Conservation (phyloP, 208 protist species). For the Wallacemonas sp. region DNA sequence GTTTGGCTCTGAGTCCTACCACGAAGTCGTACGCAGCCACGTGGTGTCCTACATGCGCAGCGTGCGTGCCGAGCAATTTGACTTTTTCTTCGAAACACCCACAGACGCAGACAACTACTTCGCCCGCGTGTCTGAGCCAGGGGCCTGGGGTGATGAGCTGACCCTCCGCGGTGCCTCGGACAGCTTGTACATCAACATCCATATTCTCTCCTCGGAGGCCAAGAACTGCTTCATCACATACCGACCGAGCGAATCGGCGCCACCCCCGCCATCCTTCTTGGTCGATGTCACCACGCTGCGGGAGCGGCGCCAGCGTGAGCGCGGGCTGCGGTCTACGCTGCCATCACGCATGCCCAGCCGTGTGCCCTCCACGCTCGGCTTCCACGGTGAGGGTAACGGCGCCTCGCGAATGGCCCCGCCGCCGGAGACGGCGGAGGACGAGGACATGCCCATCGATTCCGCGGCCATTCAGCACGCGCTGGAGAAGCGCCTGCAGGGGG, state of each 20-base stretch:
- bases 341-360: neutral
- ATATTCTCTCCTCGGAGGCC: conserved; percentile 81
- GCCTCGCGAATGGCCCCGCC: no score
- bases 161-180: conserved; percentile 83
- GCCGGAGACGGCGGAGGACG: no score
- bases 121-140: conserved; percentile 41
- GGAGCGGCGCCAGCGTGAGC: conserved; percentile 8
- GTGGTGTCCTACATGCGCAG: conserved; percentile 85
- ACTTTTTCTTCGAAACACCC: conserved; percentile 75
- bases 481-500: conserved; percentile 47
- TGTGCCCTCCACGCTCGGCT: neutral
- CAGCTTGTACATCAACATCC: conserved; percentile 81
- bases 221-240: conserved; percentile 85
- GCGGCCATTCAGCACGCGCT: conserved; percentile 57
- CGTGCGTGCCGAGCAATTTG: conserved; percentile 60
- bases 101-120: conserved; percentile 73
- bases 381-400: neutral
- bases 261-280: conserved; percentile 64
- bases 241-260: conserved; percentile 51
- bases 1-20: conserved; percentile 77
- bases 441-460: conserved; percentile 47
- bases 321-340: neutral
- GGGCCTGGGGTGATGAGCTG: conserved; percentile 87
- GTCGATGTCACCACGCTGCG: conserved; percentile 54
- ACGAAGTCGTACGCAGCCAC: conserved; percentile 75